Conservation (phyloP, 345 rosid genomes). For the Dovyalis caffra region DNA sequence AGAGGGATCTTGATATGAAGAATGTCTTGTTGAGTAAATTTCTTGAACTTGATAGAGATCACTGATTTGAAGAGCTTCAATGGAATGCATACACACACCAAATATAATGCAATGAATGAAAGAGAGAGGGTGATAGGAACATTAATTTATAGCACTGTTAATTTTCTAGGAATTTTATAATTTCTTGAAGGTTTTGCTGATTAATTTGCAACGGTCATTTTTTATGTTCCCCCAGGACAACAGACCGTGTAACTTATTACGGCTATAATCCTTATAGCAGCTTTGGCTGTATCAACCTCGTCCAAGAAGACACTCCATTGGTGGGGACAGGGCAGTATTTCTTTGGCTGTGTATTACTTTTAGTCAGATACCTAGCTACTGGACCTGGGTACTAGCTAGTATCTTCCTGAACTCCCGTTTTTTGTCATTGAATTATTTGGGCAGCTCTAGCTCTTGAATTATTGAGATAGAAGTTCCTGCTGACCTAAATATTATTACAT, state of each 20-base stretch:
- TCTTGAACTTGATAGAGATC: background rate
- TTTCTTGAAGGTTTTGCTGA: background rate
- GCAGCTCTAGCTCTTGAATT: no score
- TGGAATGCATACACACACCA: background rate
- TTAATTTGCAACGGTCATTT: constrained; percentile 44
- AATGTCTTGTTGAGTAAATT: background rate
- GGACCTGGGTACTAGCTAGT: background rate
- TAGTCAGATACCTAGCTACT: background rate
- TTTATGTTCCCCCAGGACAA: constrained; percentile 20
- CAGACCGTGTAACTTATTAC: no score
- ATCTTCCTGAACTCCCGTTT: background rate
- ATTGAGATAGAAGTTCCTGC: no score
- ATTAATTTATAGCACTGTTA: background rate
- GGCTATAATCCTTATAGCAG: no score
- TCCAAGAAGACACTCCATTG: no score
- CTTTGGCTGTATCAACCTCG: no score
- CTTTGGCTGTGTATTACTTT: constrained; percentile 7
- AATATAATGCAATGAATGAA: background rate
- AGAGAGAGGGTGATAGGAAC: background rate
- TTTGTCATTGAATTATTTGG: background rate
- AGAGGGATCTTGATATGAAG: constrained; percentile 11
- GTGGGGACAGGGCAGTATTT: no score
- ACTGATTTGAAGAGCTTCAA: background rate
- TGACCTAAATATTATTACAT: no score
- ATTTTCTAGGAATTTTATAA: background rate